phyloP scores from a whole-genome alignment of 305 asterid species.

The Petunia hybrid region DNA sequence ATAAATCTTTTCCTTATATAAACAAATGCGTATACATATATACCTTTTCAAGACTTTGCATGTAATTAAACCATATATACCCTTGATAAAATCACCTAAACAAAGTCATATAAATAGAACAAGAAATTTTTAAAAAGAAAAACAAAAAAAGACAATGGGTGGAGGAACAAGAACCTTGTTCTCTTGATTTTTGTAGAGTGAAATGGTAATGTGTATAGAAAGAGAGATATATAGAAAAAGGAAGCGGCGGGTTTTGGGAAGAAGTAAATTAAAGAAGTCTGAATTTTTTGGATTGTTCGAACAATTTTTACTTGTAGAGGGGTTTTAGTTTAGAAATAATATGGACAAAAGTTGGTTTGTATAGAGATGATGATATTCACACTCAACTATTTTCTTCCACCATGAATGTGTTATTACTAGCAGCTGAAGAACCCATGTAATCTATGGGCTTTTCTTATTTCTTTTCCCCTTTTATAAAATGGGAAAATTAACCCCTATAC shows the following conservation, averaged over 20 bases:
- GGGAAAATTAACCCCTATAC: too few relatives aligned
- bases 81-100: background rate
- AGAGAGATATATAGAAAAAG: background rate
- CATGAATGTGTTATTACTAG: background rate
- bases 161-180: background rate
- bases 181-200: background rate
- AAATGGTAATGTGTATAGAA: background rate
- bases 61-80: background rate
- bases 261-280: background rate
- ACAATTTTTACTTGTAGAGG: background rate
- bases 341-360: constrained; percentile 5
- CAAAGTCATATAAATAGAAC: background rate
- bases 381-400: background rate
- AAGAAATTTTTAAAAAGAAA: background rate
- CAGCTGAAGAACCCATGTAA: background rate
- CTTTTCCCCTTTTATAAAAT: background rate
- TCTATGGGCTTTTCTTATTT: background rate
- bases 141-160: too few relatives aligned
- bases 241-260: background rate
- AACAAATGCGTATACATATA: background rate
- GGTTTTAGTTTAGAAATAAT: background rate
- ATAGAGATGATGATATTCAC: background rate
- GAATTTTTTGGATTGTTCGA: constrained; percentile 27
- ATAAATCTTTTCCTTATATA: background rate
- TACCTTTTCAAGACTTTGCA: background rate